Percentiles rank a stretch among this genome's conserved stretches.
These are phyloP conservation scores for Cronartium quercuum DNA, from an alignment of 1,284 basidiomycete species.

Conservation along the genomic window DNA sequence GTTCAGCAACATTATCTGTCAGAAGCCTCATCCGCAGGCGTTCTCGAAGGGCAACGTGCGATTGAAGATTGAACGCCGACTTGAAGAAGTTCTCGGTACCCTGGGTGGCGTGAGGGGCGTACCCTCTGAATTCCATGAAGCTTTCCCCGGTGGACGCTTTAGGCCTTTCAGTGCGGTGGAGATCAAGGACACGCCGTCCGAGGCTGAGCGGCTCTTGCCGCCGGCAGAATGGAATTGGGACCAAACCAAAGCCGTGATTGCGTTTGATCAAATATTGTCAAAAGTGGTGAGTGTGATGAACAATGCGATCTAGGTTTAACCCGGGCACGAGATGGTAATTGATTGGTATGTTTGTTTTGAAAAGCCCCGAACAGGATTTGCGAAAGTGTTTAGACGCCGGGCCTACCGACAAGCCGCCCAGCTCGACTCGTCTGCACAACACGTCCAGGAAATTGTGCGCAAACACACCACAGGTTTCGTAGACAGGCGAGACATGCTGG, in stretches of 20 bases:
- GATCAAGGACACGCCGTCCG: conserved; percentile 22
- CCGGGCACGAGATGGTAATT: neutral
- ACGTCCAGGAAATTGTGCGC: conserved; percentile 43
- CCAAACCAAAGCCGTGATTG: conserved; percentile 10
- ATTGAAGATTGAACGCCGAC: conserved; percentile 70
- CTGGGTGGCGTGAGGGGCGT: conserved; percentile 41
- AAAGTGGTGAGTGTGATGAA: conserved; percentile 5
- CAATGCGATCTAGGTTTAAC: too few relatives aligned
- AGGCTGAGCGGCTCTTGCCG: conserved; percentile 30
- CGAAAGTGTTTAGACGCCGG: conserved; percentile 18
- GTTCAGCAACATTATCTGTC: conserved; percentile 55
- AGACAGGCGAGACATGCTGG: conserved; percentile 43
- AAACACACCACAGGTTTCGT: conserved; percentile 42
- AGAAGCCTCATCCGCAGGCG: conserved; percentile 68
- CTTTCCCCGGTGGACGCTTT: conserved; percentile 74
- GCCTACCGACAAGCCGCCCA: conserved; percentile 39
- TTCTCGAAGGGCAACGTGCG: conserved; percentile 74
- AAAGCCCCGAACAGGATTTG: conserved; percentile 23
- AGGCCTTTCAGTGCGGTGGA: conserved; percentile 48
- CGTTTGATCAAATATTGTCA: conserved; percentile 25
- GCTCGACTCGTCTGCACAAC: conserved; percentile 40
- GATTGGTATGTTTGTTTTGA: neutral
- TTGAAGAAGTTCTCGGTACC: conserved; percentile 67
- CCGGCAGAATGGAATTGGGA: conserved; percentile 39
- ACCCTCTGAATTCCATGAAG: conserved; percentile 76